Base-by-base conservation (phyloP, 495 filamentous ascomycete genomes). In the Aspergillus affinis region DNA sequence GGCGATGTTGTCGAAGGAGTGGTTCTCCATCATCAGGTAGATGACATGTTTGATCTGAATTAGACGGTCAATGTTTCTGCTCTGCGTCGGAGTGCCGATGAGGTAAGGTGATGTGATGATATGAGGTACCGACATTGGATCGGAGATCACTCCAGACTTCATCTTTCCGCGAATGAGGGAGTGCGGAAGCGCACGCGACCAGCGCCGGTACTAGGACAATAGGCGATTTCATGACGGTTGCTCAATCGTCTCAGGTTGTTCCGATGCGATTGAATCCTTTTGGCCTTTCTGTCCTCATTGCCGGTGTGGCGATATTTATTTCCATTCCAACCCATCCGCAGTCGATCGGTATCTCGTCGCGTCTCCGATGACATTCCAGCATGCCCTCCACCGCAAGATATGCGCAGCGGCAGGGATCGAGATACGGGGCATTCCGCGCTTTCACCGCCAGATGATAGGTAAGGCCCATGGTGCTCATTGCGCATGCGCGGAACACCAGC, bases 1-100 rank as follows among this genome's bases (percentile, higher is more conserved):
- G 18, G 70, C 74, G 45, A 79, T 75, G 63, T 76, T 78, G 63
- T 79, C 75, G 57, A 78, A 79, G 48, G 75, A 78, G 62, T 77
- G 75, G 52, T 79, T 81, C 59, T 78, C 77, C 58, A 76, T 68
- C 55, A 76, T 78, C 49, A 80, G 63, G 57, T 78, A 78, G 60
- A 79, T 61, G 23, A 78, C 69, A 67, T 80, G 69, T 63, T 78
- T 77, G 63, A 78, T 79, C 69, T 78, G 44, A 18, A 45, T 36
- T 5, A 26, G 53, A 45, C 48, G 21, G 46, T 27, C 51, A 57
- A n/a, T 48, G 20, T 12, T 18, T 30, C 23, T 26, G 23, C 23
- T 23, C 7, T 13, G 19, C 8, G 21, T 61, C n/a, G 46, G 45
- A 4, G 30, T 23, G 52, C 13, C 9, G 3, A 46, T 15, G 20